Conservation (phyloP, 225 moss, liverwort and hornwort species). For the Pleurozium schreberi region DNA sequence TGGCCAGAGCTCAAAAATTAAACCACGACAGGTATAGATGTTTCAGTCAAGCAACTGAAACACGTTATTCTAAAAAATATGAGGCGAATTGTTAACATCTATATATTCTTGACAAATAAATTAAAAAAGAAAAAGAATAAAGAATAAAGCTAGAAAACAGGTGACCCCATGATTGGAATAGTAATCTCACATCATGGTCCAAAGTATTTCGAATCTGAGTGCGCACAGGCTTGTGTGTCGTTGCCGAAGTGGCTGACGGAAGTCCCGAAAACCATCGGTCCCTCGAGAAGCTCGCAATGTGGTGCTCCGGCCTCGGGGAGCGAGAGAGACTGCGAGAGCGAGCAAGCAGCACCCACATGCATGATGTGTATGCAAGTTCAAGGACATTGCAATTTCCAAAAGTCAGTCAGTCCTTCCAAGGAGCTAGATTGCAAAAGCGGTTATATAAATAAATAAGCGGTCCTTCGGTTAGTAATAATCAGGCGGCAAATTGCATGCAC, state of each 20-base stretch:
- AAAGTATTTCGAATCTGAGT: background rate
- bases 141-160: no score
- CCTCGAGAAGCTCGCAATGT: no score
- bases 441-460: background rate
- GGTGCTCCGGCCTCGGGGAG: no score
- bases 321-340: no score
- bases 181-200: background rate
- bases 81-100: background rate
- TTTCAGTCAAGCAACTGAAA: background rate
- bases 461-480: background rate
- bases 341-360: no score
- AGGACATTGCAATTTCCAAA: no score
- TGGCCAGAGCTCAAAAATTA: background rate
- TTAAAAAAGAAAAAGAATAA: no score
- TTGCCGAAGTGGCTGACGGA: background rate
- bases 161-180: background rate
- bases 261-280: background rate
- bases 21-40: background rate
- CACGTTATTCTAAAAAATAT: background rate
- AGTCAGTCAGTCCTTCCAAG: no score
- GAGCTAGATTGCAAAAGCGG: no score
- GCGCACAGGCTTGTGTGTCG: no score
- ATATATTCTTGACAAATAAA: background rate
- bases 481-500: no score
- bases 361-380: background rate